Conservation (phyloP, 192 early-diverging fungal species). For the Phycomyces blakesleeanus region DNA sequence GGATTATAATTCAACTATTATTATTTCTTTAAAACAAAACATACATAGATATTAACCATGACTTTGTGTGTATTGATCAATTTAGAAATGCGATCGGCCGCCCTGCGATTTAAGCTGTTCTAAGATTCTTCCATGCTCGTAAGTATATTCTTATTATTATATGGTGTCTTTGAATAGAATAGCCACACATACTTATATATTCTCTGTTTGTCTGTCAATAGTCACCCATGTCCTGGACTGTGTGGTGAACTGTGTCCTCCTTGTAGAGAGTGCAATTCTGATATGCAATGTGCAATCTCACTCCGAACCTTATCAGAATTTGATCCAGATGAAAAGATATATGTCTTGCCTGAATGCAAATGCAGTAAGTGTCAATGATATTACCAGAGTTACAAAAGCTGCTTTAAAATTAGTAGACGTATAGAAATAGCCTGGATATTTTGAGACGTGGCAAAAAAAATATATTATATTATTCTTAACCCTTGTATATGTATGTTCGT, state of each 20-base stretch:
- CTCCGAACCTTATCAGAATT: constrained; percentile 12
- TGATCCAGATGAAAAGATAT: constrained; percentile 20
- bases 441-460: no score
- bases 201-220: constrained; percentile 1
- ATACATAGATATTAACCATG: no score
- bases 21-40: no score
- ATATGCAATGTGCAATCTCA: constrained; percentile 19
- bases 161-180: no score
- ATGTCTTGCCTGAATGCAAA: constrained; percentile 35
- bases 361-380: constrained; percentile 27
- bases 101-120: constrained; percentile 29
- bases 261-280: constrained; percentile 12
- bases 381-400: background rate
- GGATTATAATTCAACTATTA: no score
- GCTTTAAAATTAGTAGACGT: no score
- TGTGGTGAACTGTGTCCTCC: constrained; percentile 29
- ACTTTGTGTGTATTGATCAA: background rate
- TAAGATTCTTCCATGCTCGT: constrained; percentile 25
- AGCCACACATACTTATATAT: background rate
- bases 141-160: no score
- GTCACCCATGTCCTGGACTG: constrained; percentile 24
- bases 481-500: background rate
- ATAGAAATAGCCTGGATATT: no score
- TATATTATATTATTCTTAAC: constrained; percentile 4
- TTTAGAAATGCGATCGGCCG: constrained; percentile 33